A percentile compares a stretch with the other conserved stretches of the same genome.
Conservation (phyloP, 306 rosid species). For the Prunus mume region DNA sequence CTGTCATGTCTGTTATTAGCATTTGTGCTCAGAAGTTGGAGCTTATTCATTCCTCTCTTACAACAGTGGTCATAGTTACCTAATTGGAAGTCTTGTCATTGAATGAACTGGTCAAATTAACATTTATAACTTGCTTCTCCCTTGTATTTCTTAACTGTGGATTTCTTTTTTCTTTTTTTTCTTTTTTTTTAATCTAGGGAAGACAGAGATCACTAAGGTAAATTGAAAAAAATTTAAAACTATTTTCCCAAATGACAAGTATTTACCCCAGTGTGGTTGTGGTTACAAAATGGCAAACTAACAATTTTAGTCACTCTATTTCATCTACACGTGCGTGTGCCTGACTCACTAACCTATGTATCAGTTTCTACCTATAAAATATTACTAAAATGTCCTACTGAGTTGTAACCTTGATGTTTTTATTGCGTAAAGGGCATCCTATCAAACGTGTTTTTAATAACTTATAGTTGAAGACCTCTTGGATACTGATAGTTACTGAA, state of each 20-base stretch:
- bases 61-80: not conserved
- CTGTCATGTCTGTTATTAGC: not conserved
- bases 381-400: not conserved
- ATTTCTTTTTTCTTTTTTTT: too few species aligned
- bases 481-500: constrained; percentile 50
- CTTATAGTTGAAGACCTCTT: constrained; percentile 24
- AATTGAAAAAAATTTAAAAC: too few species aligned
- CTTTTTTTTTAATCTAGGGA: not conserved
- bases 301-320: too few species aligned
- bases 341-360: too few species aligned
- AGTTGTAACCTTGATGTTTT: not conserved
- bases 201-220: not conserved
- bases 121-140: too few species aligned
- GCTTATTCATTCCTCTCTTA: not conserved
- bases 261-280: too few species aligned
- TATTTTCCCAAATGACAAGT: not conserved
- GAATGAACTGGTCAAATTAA: too few species aligned
- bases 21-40: not conserved
- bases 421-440: not conserved
- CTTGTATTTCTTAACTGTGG: not conserved
- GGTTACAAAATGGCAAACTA: too few species aligned
- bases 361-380: too few species aligned
- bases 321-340: too few species aligned
- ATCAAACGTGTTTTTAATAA: not conserved
- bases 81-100: too few species aligned